These are phyloP conservation scores for Pterula multifida DNA, from an alignment of 1,284 basidiomycete species.

Conservation along the genomic window DNA sequence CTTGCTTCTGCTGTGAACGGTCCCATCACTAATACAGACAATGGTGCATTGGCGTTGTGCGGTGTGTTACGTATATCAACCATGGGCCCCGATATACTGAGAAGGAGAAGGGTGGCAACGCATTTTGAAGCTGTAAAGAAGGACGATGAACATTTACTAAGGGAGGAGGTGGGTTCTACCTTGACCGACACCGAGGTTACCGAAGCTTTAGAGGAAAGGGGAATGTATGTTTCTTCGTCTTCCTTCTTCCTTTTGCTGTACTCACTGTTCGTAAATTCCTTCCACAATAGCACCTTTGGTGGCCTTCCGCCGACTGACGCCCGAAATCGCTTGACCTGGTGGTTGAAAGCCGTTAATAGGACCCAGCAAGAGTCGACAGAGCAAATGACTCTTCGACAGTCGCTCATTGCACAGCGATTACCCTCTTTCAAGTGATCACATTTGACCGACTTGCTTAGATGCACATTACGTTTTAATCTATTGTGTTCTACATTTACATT, in stretches of 20 bases:
- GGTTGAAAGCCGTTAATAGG: neutral
- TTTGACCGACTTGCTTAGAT: neutral
- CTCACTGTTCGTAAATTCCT: neutral
- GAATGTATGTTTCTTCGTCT: conserved; percentile 42
- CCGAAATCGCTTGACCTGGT: conserved; percentile 4
- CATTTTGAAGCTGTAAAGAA: conserved; percentile 39
- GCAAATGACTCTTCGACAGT: neutral
- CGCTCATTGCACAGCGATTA: neutral
- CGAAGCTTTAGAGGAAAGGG: conserved; percentile 59
- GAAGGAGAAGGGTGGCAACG: conserved; percentile 39
- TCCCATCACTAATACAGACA: conserved; percentile 12
- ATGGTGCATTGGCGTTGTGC: conserved; percentile 1
- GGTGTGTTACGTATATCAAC: conserved; percentile 42
- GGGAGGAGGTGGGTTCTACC: conserved; percentile 31
- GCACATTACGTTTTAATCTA: neutral
- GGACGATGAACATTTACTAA: conserved; percentile 48
- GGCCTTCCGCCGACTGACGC: conserved; percentile 22
- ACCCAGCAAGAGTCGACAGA: neutral
- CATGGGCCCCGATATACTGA: conserved; percentile 38
- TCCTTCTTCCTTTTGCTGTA: neutral
- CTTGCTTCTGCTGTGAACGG: conserved; percentile 15
- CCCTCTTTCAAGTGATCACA: conserved; percentile 1
- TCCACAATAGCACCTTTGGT: conserved; percentile 15
- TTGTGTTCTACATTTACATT: neutral
- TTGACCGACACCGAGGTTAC: conserved; percentile 42